Base-by-base conservation (phyloP, 768 basidiomycete species). In the Cubamyces lactineus region DNA sequence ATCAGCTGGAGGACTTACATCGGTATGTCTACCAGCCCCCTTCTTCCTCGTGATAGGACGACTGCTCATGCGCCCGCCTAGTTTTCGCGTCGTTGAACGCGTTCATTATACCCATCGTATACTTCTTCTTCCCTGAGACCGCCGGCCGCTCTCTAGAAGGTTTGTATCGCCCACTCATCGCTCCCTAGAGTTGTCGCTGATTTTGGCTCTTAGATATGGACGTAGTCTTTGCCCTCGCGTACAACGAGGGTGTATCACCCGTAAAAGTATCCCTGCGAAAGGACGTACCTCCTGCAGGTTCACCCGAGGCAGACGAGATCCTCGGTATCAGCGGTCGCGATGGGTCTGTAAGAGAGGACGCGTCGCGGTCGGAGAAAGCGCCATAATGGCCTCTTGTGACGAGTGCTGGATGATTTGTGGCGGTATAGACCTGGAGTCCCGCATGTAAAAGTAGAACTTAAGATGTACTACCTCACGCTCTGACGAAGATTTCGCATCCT, bases 1-100 rank as follows among this genome's bases (percentile, higher is more conserved):
- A 85, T 86, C 42, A 78, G 76, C 34, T 86, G 84, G 84, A 69
- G 78, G 30, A 86, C 85, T 16, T 86, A 86, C 68, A 86, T 86
- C 42, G 83, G 79, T 80, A 52, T 7, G 77, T n/a, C 49, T 8
- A 16, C 4, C 19, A 9, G 17, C 49, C n/a, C 30, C 8, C 30
- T 2, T 41, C 1, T 30, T 23, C 16, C 16, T 3, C 0, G 24
- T 52, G 15, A 34, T 6, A 4, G 1, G 23, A n/a, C 19, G 24
- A n/a, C 16, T 40, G 45, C 34, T 61, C 12, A 65, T 52, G 13
- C 6, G 8, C 23, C 12, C 17, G 16, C 46, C 15, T 63, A 80
- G 80, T 86, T 21, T 86, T 86, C 65, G 85, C 85, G 0, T 76
- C 76, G 0, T 68, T 86, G 49, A 86, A 86, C 61, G 84, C 84